Base-by-base conservation (phyloP, 1,284 basidiomycete species). In the Cerrena zonata region DNA sequence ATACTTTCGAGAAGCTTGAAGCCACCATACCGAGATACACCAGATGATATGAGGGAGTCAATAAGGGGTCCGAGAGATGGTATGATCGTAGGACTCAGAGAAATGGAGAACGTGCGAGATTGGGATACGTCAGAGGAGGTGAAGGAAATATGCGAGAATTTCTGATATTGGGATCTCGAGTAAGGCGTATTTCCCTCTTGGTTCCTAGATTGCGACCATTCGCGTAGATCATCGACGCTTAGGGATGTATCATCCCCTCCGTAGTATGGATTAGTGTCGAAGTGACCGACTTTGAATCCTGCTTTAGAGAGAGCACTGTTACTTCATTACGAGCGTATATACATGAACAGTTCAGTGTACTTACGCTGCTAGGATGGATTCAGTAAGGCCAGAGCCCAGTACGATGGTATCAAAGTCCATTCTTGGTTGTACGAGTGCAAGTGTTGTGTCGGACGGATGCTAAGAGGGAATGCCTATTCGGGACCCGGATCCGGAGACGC, bases 341-440 rank as follows among this genome's bases (percentile, higher is more conserved):
- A 22, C 27, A 37, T 49, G 26, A n/a, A 37, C 39, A 47, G 45
- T 45, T 39, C 7, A 50, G 48, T 18, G 24, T 49, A 74, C 89
- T 80, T 69, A 94, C 91, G 92, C 91, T 57, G 93, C 89, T 47
- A 80, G 69, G 34, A 96, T 90, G n/a, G 91, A 91, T 62, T 94
- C 84, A 23, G 87, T 77, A 7, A 96, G 75, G 0, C 91, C 92
- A 19, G 94, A 97, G 5, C 94, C 92, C 45, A 96, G 69, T 15
- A 98, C 75, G 40, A 93, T 74, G 19, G 85, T 84, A 62, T 96
- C 91, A 63, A 94, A 94, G 39, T 71, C 58, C 59, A 66, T 69
- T 5, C 30, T 34, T 34, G 30, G 30, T 7, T 34, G 30, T 34
- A 34, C 7, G 30, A 34, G 30, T 34, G 30, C 30, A n/a, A n/a